Evolutionary conservation across 2,329 filamentous ascomycete genomes (phyloP).

Genomic region (Achaetomium macrosporum): DNA sequence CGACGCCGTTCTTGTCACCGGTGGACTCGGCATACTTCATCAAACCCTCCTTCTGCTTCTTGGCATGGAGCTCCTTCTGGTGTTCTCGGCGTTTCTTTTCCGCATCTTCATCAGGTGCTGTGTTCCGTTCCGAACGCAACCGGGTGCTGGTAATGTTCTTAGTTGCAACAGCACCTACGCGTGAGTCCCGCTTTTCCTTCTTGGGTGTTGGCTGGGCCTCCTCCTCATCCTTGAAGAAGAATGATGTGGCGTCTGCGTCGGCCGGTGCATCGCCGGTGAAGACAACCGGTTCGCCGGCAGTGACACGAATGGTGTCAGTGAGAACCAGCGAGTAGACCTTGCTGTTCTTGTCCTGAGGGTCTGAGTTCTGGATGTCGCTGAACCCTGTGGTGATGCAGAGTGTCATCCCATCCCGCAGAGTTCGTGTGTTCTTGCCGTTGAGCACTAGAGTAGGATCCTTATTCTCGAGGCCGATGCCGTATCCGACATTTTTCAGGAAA

Average conservation of each 20-base stretch:
- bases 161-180: constrained; percentile 80
- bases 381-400: constrained; percentile 86
- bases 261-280: constrained; percentile 92
- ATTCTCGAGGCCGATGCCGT: constrained; percentile 87
- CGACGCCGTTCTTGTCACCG: constrained; percentile 77
- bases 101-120: constrained; percentile 81
- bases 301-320: constrained; percentile 89
- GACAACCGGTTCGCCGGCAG: constrained; percentile 68
- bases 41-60: constrained; percentile 86
- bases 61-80: constrained; percentile 79
- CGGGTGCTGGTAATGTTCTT: constrained; percentile 95
- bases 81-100: constrained; percentile 84
- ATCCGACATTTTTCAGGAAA: constrained; percentile 87
- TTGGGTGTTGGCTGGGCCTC: constrained; percentile 81
- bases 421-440: constrained; percentile 77
- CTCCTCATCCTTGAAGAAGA: constrained; percentile 98
- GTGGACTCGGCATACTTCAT: constrained; percentile 81
- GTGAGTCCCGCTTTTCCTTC: constrained; percentile 78
- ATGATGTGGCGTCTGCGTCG: constrained; percentile 89
- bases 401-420: constrained; percentile 94
- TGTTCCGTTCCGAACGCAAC: constrained; percentile 81
- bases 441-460: constrained; percentile 77
- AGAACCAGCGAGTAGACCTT: constrained; percentile 84
- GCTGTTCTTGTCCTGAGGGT: constrained; percentile 83
- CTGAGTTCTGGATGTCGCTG: constrained; percentile 79